Evolutionary conservation across 2,329 filamentous ascomycete species (phyloP), one percentile per base, ranked within the genome.

Genomic region (Aspergillus thermomutatus): DNA sequence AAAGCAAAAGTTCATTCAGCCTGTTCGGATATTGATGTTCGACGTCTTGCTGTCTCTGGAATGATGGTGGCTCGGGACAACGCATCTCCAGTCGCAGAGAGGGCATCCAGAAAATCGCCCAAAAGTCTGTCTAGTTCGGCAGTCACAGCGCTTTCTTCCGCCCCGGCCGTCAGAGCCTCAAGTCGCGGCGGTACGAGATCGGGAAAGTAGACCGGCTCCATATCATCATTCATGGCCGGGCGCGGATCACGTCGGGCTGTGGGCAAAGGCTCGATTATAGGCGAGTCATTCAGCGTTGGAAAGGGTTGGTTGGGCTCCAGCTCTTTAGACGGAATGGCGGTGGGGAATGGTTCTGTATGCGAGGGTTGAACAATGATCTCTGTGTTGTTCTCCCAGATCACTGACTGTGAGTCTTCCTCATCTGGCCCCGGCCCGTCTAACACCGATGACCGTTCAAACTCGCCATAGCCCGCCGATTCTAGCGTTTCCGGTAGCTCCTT

Each of bases 341-440:
- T 65, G 2, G 65, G 66, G 31, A 69, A 68, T 6, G 66, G 60
- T 43, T 66, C 60, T 10, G 64, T 54, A 14, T 63, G 60, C 11
- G 60, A 41, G 3, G 59, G 55, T 9, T 59, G 34, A 21, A 59
- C 45, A 27, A 60, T 45, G 11, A 60, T 49, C 14, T 57, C 55
- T 19, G 52, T 23, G 23, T 59, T 61, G 10, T 66, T 57, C 9
- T 61, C 62, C 69, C 67, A 67, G 41, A 49, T 21, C 1, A 64
- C 60, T 11, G 83, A 5, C 74, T 77, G 17, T 64, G 85, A 21
- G 76, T 84, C 50, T 81, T 85, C 64, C 78, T 85, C 52, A 76
- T 85, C 54, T 77, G 82, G 75, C 65, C 80, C 57, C 71, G 85
- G 70, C 74, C 82, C 60, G 74, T 82, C 55, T 0, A 85, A 80